Percentiles rank a stretch among this genome's conserved stretches.
Conservation (phyloP, 345 rosid genomes). For the Moringa oleifera region DNA sequence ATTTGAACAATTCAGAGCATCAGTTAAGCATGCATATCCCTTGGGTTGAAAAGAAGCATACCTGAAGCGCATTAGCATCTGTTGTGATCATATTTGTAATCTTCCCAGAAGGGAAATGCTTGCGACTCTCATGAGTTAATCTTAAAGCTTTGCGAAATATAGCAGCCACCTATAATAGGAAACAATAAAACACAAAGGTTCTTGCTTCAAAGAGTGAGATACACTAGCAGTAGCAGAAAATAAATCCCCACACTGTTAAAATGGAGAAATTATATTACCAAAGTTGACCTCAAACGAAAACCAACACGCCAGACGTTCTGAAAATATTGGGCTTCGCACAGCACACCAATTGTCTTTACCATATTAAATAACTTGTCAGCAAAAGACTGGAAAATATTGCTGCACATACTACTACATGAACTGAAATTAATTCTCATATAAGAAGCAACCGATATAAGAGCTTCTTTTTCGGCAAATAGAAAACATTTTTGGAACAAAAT, state of each 20-base stretch:
- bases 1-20: background rate
- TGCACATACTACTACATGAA: background rate
- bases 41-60: constrained; percentile 11
- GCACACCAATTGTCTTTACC: constrained; percentile 67
- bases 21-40: background rate
- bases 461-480: too few species aligned
- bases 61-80: constrained; percentile 92
- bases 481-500: too few species aligned
- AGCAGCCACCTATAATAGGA: constrained; percentile 68
- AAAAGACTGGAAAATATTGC: background rate
- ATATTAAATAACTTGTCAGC: constrained; percentile 15
- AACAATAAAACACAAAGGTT: too few species aligned
- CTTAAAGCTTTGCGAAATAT: constrained; percentile 83
- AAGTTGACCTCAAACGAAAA: constrained; percentile 78
- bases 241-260: too few species aligned
- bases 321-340: constrained; percentile 73
- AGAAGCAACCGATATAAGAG: too few species aligned
- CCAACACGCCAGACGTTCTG: constrained; percentile 90
- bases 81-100: constrained; percentile 95
- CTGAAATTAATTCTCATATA: too few species aligned
- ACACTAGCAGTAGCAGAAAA: too few species aligned
- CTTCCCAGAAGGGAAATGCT: constrained; percentile 82
- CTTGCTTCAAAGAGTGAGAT: too few species aligned
- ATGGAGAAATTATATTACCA: constrained; percentile 46
- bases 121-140: constrained; percentile 79